A percentile compares a stretch with the other conserved stretches of the same genome.
Evolutionary conservation across 352 stramenopile species (phyloP).

Genomic region (Thalassiosira livingstoniorum): DNA sequence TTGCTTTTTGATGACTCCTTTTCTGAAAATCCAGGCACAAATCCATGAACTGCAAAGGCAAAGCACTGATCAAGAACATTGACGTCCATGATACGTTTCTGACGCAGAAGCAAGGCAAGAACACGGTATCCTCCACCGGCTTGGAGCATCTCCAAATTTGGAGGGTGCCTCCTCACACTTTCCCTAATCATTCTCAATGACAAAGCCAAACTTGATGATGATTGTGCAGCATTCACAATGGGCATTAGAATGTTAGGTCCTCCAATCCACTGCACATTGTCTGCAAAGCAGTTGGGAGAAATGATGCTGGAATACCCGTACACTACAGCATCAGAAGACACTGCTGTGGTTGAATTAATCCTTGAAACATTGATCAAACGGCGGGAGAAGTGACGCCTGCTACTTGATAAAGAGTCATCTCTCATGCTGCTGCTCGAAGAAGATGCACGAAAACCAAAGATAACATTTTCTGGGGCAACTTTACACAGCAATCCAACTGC

Average conservation of each 20-base stretch:
- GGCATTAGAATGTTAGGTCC: slow-evolving; percentile 83
- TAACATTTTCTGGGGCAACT: slow-evolving; percentile 75
- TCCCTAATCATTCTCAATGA: slow-evolving; percentile 80
- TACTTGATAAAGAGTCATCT: slow-evolving; percentile 34
- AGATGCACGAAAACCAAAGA: slow-evolving; percentile 80
- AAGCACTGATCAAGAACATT: slow-evolving; percentile 86
- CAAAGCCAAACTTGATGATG: slow-evolving; percentile 71
- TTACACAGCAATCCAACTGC: slow-evolving; percentile 79
- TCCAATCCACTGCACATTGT: slow-evolving; percentile 85
- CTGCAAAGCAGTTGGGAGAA: slow-evolving; percentile 80
- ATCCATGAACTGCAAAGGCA: slow-evolving; percentile 85
- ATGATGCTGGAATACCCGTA: slow-evolving; percentile 80
- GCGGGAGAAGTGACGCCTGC: slow-evolving; percentile 45
- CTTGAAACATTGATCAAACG: slow-evolving; percentile 82
- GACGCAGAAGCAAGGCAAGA: slow-evolving; percentile 79
- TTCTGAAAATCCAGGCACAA: slow-evolving; percentile 66
- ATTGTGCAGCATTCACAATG: slow-evolving; percentile 78
- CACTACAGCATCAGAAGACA: slow-evolving; percentile 79
- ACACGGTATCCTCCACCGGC: slow-evolving; percentile 81
- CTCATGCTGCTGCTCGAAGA: slow-evolving; percentile 53
- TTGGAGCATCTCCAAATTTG: slow-evolving; percentile 86
- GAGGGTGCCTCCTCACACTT: slow-evolving; percentile 75
- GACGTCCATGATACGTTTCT: slow-evolving; percentile 83
- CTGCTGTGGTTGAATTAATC: slow-evolving; percentile 65
- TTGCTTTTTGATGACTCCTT: slow-evolving; percentile 57